phyloP scores from a whole-genome alignment of 495 filamentous ascomycete species.

The Trichocladium uniseriatum region DNA sequence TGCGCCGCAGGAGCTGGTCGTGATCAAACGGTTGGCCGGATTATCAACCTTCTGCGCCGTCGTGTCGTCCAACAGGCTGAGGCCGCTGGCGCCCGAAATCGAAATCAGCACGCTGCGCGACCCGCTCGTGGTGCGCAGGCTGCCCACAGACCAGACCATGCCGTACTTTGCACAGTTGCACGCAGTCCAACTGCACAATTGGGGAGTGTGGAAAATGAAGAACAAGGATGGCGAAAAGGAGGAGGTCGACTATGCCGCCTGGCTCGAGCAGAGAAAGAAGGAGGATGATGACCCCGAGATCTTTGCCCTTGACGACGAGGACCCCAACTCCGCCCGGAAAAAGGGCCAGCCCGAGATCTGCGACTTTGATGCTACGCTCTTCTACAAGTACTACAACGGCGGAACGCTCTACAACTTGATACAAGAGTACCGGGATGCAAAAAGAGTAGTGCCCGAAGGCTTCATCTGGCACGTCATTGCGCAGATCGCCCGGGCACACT shows the following conservation, averaged over 20 bases:
- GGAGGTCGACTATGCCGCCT: too few species aligned
- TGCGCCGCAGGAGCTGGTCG: conserved; percentile 5
- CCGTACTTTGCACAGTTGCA: conserved; percentile 1
- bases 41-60: too few species aligned
- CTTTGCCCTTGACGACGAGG: too few species aligned
- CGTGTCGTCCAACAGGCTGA: not conserved
- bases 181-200: conserved; percentile 3
- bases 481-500: conserved; percentile 4
- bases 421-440: rapidly evolving
- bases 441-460: conserved; percentile 2
- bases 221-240: not conserved
- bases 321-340: not conserved
- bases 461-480: conserved; percentile 19
- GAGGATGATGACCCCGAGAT: too few species aligned
- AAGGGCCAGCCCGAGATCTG: not conserved
- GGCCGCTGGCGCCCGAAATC: not conserved
- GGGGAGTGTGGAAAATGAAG: not conserved
- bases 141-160: not conserved
- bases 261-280: too few species aligned
- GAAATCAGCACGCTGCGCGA: not conserved
- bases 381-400: conserved; percentile 18
- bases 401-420: conserved; percentile 1
- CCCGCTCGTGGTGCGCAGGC: not conserved
- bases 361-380: conserved; percentile 2
- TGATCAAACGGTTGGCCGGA: conserved; percentile 1